Percentiles rank a stretch among this genome's conserved stretches.
Evolutionary conservation across 176 grass and related monocot genomes (phyloP).

Genomic region (Raddia guianensis): DNA sequence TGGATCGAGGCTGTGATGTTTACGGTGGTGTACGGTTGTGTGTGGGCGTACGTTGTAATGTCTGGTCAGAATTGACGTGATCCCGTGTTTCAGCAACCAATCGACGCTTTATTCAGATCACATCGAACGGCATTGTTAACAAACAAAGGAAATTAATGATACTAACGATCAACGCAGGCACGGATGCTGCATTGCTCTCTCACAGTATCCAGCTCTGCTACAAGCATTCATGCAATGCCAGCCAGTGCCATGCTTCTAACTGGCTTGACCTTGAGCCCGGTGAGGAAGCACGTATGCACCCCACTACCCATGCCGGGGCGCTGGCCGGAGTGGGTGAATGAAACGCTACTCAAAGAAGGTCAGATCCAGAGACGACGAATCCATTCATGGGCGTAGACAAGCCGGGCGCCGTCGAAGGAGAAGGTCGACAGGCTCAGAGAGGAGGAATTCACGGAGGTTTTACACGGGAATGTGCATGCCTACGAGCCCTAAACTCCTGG

Average conservation of each 20-base stretch:
- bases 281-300: background rate
- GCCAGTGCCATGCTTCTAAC: background rate
- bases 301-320: constrained; percentile 16
- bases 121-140: constrained; percentile 3
- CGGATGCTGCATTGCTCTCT: background rate
- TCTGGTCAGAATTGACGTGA: background rate
- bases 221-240: background rate
- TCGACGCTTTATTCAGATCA: background rate
- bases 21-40: background rate
- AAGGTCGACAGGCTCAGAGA: background rate
- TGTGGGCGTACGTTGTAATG: background rate
- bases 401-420: constrained; percentile 1
- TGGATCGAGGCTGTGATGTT: background rate
- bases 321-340: constrained; percentile 10
- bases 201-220: background rate
- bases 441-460: constrained; percentile 24
- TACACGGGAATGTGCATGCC: constrained; percentile 60
- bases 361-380: background rate
- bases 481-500: constrained; percentile 36
- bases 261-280: background rate
- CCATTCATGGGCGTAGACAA: constrained; percentile 13
- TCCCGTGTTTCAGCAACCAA: background rate
- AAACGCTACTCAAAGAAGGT: constrained; percentile 8
- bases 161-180: background rate
- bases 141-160: background rate